These are phyloP conservation scores for Hymenoscyphus albidus DNA, from an alignment of 2,329 filamentous ascomycete genomes.

Conservation along the genomic window DNA sequence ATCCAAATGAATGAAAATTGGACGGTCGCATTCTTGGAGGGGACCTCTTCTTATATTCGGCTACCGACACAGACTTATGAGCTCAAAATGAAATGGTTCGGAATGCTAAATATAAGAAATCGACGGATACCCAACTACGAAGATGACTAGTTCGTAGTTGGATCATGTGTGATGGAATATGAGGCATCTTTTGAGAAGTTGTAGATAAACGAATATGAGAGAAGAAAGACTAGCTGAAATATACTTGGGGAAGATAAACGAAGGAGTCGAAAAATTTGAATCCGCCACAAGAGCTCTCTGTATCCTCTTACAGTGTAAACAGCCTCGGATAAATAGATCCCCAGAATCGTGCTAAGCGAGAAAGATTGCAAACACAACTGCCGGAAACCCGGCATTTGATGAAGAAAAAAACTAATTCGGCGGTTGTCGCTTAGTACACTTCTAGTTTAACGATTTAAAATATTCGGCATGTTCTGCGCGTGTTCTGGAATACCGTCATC, in stretches of 20 bases:
- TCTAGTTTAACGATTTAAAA: background rate
- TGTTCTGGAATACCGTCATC: background rate
- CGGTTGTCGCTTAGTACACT: background rate
- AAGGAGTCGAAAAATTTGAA: too few relatives aligned
- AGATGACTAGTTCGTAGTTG: too few relatives aligned
- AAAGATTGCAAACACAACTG: background rate
- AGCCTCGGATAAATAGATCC: background rate
- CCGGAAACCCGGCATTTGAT: background rate
- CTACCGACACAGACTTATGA: background rate
- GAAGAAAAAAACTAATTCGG: background rate
- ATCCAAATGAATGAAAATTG: background rate
- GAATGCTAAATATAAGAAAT: too few relatives aligned
- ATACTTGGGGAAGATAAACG: too few relatives aligned
- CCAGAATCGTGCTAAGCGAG: background rate
- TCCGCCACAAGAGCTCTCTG: background rate
- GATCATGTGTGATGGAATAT: too few relatives aligned
- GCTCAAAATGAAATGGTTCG: too few relatives aligned
- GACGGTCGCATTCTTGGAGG: background rate
- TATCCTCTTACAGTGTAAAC: background rate
- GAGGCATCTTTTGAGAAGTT: too few relatives aligned
- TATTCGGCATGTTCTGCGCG: background rate
- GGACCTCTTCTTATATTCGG: background rate
- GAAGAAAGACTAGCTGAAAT: too few relatives aligned
- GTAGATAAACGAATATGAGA: too few relatives aligned
- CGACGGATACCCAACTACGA: too few relatives aligned